These are phyloP conservation scores for Falciphora oryzae DNA, from an alignment of 2,329 filamentous ascomycete species.

Conservation along the genomic window DNA sequence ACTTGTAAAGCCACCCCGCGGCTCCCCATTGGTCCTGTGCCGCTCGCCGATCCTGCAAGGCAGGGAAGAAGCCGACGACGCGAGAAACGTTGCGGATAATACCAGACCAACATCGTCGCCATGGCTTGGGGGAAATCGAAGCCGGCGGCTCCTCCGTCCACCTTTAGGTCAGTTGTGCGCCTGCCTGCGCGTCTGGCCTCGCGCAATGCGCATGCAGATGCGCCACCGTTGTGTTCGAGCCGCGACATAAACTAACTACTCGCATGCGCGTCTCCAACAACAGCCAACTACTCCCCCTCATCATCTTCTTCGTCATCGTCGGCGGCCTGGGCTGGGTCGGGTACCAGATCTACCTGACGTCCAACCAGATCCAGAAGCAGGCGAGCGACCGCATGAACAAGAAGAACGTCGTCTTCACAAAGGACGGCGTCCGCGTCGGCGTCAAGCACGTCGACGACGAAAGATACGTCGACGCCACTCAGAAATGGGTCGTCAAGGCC, in stretches of 20 bases:
- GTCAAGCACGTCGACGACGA: slow-evolving; percentile 64
- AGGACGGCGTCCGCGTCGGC: slow-evolving; percentile 67
- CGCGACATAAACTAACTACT: background rate
- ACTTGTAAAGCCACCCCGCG: background rate
- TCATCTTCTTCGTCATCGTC: slow-evolving; percentile 56
- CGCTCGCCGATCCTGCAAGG: background rate
- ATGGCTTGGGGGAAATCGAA: slow-evolving; percentile 29
- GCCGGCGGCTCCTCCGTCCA: slow-evolving; percentile 25
- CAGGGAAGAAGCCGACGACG: background rate
- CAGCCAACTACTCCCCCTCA: slow-evolving; percentile 59
- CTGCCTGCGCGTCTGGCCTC: background rate
- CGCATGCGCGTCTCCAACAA: background rate
- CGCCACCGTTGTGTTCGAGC: background rate
- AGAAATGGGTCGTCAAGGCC: slow-evolving; percentile 61
- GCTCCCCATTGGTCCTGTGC: background rate
- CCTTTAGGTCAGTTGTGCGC: slow-evolving; percentile 21
- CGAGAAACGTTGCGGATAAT: no score
- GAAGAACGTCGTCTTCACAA: slow-evolving; percentile 70
- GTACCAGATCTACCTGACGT: slow-evolving; percentile 67
- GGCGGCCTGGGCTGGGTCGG: slow-evolving; percentile 56
- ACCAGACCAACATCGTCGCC: slow-evolving; percentile 11
- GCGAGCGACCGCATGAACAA: slow-evolving; percentile 66
- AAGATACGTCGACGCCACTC: slow-evolving; percentile 67
- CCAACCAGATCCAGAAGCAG: slow-evolving; percentile 57
- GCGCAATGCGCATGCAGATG: background rate